Conservation (phyloP, 1,284 basidiomycete genomes). For the Wallemia hederae region DNA sequence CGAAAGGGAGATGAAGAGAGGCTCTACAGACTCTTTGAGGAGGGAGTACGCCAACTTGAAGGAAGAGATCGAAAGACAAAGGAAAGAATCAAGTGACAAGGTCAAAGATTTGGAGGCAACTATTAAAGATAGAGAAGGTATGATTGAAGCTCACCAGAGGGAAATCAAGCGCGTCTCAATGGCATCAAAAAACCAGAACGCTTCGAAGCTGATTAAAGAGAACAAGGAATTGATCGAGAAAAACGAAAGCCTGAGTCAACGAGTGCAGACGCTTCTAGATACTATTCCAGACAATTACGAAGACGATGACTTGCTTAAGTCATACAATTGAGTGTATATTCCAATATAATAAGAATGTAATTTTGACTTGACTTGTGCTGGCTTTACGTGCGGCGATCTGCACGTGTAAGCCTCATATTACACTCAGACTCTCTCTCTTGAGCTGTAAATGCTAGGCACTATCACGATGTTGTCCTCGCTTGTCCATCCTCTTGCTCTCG, state of each 20-base stretch:
- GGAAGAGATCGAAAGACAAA: conserved; percentile 33
- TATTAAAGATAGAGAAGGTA: background rate
- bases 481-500: conserved; percentile 5
- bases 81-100: background rate
- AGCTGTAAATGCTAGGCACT: too few species aligned
- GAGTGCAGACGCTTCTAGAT: conserved; percentile 12
- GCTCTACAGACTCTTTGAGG: conserved; percentile 26
- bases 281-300: background rate
- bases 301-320: background rate
- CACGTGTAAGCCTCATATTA: too few species aligned
- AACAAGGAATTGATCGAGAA: conserved; percentile 16
- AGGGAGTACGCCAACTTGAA: conserved; percentile 27
- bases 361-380: background rate
- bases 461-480: too few species aligned
- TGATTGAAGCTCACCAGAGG: conserved; percentile 33
- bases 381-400: too few species aligned
- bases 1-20: conserved; percentile 46
- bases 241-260: conserved; percentile 15
- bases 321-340: background rate
- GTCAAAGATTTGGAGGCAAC: background rate
- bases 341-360: background rate
- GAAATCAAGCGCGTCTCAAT: conserved; percentile 23
- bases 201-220: conserved; percentile 4
- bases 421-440: too few species aligned
- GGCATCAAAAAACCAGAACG: background rate